These are phyloP conservation scores for Clarireedia paspali DNA, from an alignment of 2,329 filamentous ascomycete genomes.

Conservation along the genomic window DNA sequence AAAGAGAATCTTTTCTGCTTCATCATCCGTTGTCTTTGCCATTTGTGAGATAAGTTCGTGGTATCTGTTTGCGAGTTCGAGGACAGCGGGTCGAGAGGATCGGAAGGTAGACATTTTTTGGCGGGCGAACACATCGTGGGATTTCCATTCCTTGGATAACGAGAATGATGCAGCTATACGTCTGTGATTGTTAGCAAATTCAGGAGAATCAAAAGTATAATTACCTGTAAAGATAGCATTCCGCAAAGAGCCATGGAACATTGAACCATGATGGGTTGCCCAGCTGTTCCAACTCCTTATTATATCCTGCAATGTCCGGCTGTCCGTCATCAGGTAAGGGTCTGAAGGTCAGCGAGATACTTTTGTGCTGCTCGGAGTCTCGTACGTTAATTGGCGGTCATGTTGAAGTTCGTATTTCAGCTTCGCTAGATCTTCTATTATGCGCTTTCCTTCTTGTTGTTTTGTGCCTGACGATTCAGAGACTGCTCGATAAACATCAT, in stretches of 20 bases:
- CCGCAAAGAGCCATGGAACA: slow-evolving; percentile 80
- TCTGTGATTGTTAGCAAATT: slow-evolving; percentile 34
- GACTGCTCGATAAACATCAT: slow-evolving; percentile 80
- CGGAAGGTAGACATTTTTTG: slow-evolving; percentile 92
- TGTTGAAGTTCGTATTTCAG: slow-evolving; percentile 96
- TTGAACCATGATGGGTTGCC: slow-evolving; percentile 74
- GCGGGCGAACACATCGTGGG: slow-evolving; percentile 80
- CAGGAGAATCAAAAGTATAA: background rate
- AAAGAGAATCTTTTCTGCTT: slow-evolving; percentile 73
- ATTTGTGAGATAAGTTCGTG: slow-evolving; percentile 64
- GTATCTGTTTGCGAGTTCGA: slow-evolving; percentile 76
- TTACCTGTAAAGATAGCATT: slow-evolving; percentile 85
- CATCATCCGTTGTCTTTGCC: slow-evolving; percentile 37
- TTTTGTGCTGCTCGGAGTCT: slow-evolving; percentile 1
- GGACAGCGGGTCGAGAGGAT: slow-evolving; percentile 77
- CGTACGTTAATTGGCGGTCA: slow-evolving; percentile 69
- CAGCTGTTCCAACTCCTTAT: slow-evolving; percentile 70
- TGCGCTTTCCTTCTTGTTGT: slow-evolving; percentile 73
- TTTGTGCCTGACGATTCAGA: slow-evolving; percentile 49
- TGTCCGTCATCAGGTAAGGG: slow-evolving; percentile 28
- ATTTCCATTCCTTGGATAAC: slow-evolving; percentile 74
- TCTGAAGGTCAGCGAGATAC: slow-evolving; percentile 50
- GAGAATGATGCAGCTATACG: slow-evolving; percentile 75
- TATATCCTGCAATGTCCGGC: slow-evolving; percentile 66
- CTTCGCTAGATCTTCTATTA: slow-evolving; percentile 68